phyloP scores from a whole-genome alignment of 2,329 filamentous ascomycete genomes.

The Fusarium papillatum region DNA sequence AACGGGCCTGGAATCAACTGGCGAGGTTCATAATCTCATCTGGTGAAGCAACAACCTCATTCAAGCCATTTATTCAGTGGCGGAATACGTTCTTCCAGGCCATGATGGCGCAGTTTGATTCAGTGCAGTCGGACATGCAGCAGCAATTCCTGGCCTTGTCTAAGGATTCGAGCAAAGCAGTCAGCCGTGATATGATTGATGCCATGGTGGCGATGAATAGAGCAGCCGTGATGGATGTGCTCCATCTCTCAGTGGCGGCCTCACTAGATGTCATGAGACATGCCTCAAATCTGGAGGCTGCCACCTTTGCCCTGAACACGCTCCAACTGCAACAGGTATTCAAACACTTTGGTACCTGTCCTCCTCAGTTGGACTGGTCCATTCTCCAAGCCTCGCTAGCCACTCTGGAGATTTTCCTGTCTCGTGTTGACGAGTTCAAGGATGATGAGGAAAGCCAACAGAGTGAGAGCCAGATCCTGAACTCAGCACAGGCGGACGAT shows the following conservation, averaged over 20 bases:
- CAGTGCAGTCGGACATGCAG: slow-evolving; percentile 67
- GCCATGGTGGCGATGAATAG: slow-evolving; percentile 66
- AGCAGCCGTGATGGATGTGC: slow-evolving; percentile 65
- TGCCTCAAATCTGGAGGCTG: slow-evolving; percentile 59
- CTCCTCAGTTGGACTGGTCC: slow-evolving; percentile 61
- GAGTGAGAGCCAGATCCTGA: slow-evolving; percentile 52
- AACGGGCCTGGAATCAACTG: slow-evolving; percentile 74
- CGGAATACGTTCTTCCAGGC: slow-evolving; percentile 70
- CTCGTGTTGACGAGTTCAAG: slow-evolving; percentile 58
- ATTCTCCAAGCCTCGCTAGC: slow-evolving; percentile 60
- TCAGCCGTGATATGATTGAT: slow-evolving; percentile 61
- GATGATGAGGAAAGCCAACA: slow-evolving; percentile 53
- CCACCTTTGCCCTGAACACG: slow-evolving; percentile 63
- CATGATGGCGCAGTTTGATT: slow-evolving; percentile 69
- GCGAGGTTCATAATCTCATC: slow-evolving; percentile 69
- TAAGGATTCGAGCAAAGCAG: slow-evolving; percentile 56
- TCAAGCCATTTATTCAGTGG: slow-evolving; percentile 63
- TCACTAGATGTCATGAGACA: slow-evolving; percentile 66
- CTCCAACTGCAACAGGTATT: slow-evolving; percentile 66
- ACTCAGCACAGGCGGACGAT: slow-evolving; percentile 61
- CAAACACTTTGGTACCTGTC: slow-evolving; percentile 58
- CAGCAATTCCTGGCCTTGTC: slow-evolving; percentile 66
- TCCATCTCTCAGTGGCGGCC: slow-evolving; percentile 61
- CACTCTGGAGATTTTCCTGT: slow-evolving; percentile 62
- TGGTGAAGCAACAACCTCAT: slow-evolving; percentile 60